These are phyloP conservation scores for Scheffersomyces ergatensis DNA, from an alignment of 805 yeast species.

Conservation along the genomic window DNA sequence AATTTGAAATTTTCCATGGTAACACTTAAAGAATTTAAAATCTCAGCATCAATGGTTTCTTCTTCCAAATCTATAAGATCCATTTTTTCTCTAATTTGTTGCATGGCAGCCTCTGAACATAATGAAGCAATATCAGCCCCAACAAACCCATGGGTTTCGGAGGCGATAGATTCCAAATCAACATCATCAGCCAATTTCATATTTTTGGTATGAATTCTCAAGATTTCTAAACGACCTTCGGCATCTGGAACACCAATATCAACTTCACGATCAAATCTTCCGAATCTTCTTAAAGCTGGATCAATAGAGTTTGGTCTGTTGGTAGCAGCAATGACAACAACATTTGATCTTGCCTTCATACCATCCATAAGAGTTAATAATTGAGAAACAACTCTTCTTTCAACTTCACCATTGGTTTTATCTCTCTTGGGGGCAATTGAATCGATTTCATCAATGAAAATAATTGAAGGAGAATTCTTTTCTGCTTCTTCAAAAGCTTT, in stretches of 20 bases:
- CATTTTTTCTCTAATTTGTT: conserved; percentile 99
- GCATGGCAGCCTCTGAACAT: conserved; percentile 99
- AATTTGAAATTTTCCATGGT: conserved; percentile 99
- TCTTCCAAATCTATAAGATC: conserved; percentile 94
- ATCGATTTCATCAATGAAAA: conserved; percentile 97
- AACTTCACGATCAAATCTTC: conserved; percentile 83
- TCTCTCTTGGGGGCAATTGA: conserved; percentile 99
- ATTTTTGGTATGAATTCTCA: conserved; percentile 96
- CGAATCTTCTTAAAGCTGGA: conserved; percentile 82
- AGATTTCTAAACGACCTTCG: conserved; percentile 93
- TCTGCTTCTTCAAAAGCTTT: conserved; percentile 99
- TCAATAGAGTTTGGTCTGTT: conserved; percentile 84
- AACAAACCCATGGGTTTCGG: conserved; percentile 98
- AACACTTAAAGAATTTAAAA: conserved; percentile 92
- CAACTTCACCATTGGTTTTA: conserved; percentile 99
- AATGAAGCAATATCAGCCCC: conserved; percentile 98
- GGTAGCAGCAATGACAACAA: conserved; percentile 98
- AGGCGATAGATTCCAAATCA: conserved; percentile 91
- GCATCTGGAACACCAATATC: conserved; percentile 96
- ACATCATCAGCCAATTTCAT: conserved; percentile 96
- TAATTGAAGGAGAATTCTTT: conserved; percentile 96
- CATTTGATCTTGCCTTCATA: conserved; percentile 98
- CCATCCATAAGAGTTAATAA: conserved; percentile 98
- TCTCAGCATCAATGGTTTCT: conserved; percentile 96
- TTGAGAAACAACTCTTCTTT: conserved; percentile 98